Conservation (phyloP, 768 basidiomycete genomes). For the Mycena kentingensis region DNA sequence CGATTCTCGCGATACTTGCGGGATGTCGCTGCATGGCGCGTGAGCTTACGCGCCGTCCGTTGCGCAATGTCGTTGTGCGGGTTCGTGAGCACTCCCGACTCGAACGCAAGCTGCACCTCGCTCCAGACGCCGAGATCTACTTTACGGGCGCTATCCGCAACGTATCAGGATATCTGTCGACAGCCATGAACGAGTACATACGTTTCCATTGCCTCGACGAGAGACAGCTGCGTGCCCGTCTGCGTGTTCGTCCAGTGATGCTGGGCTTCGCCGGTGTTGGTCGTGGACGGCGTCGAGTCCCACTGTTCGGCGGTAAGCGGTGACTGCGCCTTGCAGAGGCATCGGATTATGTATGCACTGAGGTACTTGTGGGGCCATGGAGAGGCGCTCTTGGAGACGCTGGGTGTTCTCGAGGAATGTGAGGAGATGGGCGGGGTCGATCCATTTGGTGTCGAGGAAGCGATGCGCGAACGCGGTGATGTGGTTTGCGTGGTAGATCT, state of each 20-base stretch:
- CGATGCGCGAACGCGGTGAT: too few species aligned
- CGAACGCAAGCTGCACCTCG: background rate
- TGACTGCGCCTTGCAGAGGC: constrained; percentile 22
- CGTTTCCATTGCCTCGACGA: constrained; percentile 21
- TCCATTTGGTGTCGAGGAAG: constrained; percentile 7
- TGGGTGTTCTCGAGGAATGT: background rate
- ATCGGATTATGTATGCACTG: constrained; percentile 23
- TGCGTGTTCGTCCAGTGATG: constrained; percentile 26
- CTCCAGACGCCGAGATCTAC: background rate
- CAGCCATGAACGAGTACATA: background rate
- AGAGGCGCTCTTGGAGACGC: background rate
- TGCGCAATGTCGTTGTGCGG: background rate
- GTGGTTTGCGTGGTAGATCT: too few species aligned
- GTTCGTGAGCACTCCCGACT: background rate
- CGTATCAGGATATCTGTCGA: background rate
- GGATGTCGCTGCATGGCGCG: background rate
- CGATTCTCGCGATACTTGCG: background rate
- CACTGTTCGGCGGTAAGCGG: constrained; percentile 21
- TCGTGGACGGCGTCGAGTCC: constrained; percentile 20
- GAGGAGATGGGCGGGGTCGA: background rate
- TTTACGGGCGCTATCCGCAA: background rate
- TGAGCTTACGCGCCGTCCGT: background rate
- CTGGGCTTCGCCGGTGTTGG: constrained; percentile 22
- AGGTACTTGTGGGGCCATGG: constrained; percentile 24
- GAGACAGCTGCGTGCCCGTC: constrained; percentile 20